phyloP scores from a whole-genome alignment of 257 asterid species.

The Solanum arcanum region DNA sequence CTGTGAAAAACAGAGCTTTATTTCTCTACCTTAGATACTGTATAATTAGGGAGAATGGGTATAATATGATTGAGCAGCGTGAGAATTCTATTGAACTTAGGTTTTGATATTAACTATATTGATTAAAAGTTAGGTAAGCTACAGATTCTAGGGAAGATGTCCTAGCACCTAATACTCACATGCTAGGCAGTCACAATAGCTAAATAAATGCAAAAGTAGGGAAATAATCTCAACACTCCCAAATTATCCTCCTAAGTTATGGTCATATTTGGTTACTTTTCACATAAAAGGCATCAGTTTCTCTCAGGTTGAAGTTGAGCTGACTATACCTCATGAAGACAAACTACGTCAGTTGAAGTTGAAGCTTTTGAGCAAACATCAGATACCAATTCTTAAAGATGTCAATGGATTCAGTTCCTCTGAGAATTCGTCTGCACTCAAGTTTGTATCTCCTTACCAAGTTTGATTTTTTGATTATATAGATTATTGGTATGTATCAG shows the following conservation, averaged over 20 bases:
- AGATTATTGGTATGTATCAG: background rate
- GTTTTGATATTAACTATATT: background rate
- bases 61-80: background rate
- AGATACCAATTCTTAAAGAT: constrained; percentile 31
- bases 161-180: background rate
- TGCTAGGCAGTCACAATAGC: background rate
- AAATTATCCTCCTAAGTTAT: background rate
- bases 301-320: constrained; percentile 46
- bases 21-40: background rate
- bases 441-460: constrained; percentile 17
- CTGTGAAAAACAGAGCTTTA: background rate
- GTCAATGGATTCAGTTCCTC: constrained; percentile 27
- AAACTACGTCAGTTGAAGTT: constrained; percentile 41
- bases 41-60: background rate
- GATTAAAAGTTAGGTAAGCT: background rate
- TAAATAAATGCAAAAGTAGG: background rate
- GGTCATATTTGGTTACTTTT: background rate
- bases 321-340: constrained; percentile 37
- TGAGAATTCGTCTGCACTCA: constrained; percentile 46
- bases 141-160: background rate
- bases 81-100: background rate
- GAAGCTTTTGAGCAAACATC: constrained; percentile 40
- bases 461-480: background rate
- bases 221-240: background rate
- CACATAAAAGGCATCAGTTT: constrained; percentile 1